Conservation (phyloP, 2,329 filamentous ascomycete genomes). For the Botrytis aclada region DNA sequence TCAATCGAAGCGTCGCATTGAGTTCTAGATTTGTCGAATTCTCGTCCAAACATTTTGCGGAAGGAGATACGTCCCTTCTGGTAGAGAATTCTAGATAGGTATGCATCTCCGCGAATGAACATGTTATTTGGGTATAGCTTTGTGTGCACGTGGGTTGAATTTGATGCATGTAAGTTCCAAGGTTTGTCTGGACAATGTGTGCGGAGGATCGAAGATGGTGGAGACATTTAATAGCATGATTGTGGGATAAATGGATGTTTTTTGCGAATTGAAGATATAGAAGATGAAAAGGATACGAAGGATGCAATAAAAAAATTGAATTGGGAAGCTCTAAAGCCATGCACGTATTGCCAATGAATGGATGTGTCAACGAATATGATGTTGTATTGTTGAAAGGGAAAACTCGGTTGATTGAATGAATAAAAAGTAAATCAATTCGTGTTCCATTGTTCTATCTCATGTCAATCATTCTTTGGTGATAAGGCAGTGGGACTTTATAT, state of each 20-base stretch:
- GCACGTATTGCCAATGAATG: not conserved
- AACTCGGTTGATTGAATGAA: not conserved
- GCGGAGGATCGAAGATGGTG: constrained; percentile 11
- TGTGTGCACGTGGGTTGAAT: constrained; percentile 6
- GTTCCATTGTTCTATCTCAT: not conserved
- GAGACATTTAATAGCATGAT: not conserved
- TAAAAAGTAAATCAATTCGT: not conserved
- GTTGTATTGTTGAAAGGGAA: not conserved
- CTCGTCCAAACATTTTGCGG: not conserved
- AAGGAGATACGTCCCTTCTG: not conserved
- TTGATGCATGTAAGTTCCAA: constrained; percentile 10
- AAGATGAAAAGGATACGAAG: not conserved
- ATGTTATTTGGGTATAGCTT: not conserved
- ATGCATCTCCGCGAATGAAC: not conserved
- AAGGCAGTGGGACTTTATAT: not conserved
- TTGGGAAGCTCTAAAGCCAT: not conserved
- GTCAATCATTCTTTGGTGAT: not conserved
- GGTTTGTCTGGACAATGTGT: not conserved
- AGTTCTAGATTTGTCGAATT: not conserved
- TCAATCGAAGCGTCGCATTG: not conserved
- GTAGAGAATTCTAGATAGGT: not conserved
- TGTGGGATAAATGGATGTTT: not conserved
- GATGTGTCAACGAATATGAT: not conserved
- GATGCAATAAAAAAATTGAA: not conserved
- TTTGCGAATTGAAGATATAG: not conserved